phyloP scores from a whole-genome alignment of 2,329 filamentous ascomycete species.

The Alternaria angustiovoidea region DNA sequence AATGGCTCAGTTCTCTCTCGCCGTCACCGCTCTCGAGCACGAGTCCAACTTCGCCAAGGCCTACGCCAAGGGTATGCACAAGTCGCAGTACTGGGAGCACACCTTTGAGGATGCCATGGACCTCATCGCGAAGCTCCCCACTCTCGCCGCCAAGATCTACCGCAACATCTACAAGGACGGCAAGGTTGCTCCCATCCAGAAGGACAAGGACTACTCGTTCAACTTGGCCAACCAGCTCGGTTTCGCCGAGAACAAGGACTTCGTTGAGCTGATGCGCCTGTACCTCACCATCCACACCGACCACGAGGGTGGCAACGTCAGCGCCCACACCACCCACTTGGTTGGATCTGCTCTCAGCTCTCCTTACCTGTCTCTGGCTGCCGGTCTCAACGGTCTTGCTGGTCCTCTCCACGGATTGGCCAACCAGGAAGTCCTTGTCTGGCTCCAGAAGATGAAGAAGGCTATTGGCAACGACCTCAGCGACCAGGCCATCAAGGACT shows the following conservation, averaged over 20 bases:
- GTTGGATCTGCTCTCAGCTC: slow-evolving; percentile 97
- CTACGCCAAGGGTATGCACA: slow-evolving; percentile 98
- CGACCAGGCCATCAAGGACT: slow-evolving; percentile 96
- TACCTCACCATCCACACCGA: slow-evolving; percentile 99
- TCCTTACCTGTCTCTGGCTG: slow-evolving; percentile 93
- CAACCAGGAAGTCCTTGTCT: slow-evolving; percentile 99
- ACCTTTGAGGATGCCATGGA: slow-evolving; percentile 99
- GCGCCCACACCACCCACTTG: slow-evolving; percentile 97
- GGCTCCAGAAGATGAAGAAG: slow-evolving; percentile 99
- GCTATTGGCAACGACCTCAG: slow-evolving; percentile 90
- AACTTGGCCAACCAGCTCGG: slow-evolving; percentile 99
- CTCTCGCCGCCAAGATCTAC: slow-evolving; percentile 98
- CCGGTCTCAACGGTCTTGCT: slow-evolving; percentile 96
- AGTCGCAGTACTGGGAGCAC: slow-evolving; percentile 99
- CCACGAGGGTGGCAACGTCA: slow-evolving; percentile 99
- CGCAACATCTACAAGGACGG: slow-evolving; percentile 99
- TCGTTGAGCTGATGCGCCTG: slow-evolving; percentile 96
- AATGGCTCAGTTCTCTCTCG: slow-evolving; percentile 99
- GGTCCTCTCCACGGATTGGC: slow-evolving; percentile 98
- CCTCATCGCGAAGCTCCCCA: slow-evolving; percentile 98
- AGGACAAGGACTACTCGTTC: slow-evolving; percentile 99
- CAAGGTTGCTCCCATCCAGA: slow-evolving; percentile 94
- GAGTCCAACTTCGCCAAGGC: slow-evolving; percentile 98
- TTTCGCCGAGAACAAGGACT: slow-evolving; percentile 93
- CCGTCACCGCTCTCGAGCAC: slow-evolving; percentile 97